Conservation (phyloP, 148 eudicot genomes). For the Gaultheria prostrata region DNA sequence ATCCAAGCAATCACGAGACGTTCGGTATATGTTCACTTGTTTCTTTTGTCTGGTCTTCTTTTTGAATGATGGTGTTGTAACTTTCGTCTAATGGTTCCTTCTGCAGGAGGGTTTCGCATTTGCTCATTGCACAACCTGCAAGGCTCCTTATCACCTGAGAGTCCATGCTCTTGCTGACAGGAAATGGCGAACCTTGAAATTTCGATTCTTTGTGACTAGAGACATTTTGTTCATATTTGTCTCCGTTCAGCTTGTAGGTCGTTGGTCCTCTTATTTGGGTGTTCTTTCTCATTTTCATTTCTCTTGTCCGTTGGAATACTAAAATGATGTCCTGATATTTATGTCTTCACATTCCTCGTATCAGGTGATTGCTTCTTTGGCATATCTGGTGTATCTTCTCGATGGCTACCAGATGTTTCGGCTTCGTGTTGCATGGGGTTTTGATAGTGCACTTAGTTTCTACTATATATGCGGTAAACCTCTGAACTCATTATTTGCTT, state of each 20-base stretch:
- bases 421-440: constrained; percentile 79
- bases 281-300: not conserved
- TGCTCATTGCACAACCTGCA: constrained; percentile 98
- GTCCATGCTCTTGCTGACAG: constrained; percentile 85
- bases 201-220: constrained; percentile 91
- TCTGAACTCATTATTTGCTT: constrained; percentile 7
- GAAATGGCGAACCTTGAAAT: constrained; percentile 90
- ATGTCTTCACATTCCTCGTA: constrained; percentile 9
- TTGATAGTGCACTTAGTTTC: constrained; percentile 68
- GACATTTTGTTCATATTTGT: constrained; percentile 87
- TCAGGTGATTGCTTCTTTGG: constrained; percentile 76
- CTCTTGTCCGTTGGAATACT: not conserved
- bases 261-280: constrained; percentile 21
- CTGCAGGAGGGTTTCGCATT: constrained; percentile 97
- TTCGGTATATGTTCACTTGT: not conserved
- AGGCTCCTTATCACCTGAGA: constrained; percentile 86
- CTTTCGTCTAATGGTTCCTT: constrained; percentile 3
- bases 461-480: constrained; percentile 84
- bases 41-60: not conserved
- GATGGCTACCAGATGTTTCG: constrained; percentile 74
- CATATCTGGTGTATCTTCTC: constrained; percentile 70
- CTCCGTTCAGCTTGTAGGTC: constrained; percentile 85
- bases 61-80: not conserved
- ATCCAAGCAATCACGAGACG: not conserved
- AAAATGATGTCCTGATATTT: not conserved